These are phyloP conservation scores for Phalaenopsis aphrodite DNA, from an alignment of 106 monocot genomes.

Conservation along the genomic window DNA sequence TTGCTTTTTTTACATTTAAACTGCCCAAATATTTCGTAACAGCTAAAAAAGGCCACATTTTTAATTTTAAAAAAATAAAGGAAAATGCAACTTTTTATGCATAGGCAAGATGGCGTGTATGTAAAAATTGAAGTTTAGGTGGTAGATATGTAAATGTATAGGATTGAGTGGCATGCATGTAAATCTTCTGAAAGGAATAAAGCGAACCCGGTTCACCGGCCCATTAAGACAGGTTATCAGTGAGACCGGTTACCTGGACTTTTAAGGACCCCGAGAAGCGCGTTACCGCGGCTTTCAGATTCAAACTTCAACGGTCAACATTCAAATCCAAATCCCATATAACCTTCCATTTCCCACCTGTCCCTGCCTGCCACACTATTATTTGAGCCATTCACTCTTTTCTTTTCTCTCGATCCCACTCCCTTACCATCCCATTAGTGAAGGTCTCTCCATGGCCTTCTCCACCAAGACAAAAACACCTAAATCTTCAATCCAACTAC, in stretches of 20 bases:
- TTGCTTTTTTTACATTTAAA: too few species aligned
- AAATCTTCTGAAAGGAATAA: too few species aligned
- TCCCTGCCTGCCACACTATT: not conserved
- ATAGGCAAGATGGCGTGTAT: too few species aligned
- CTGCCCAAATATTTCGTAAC: too few species aligned
- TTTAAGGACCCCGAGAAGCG: not conserved
- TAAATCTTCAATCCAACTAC: not conserved
- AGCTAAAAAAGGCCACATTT: too few species aligned
- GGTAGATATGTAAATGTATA: too few species aligned
- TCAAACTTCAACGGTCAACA: slow-evolving; percentile 70
- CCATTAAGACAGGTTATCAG: not conserved
- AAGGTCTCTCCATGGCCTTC: slow-evolving; percentile 13
- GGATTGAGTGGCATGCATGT: too few species aligned
- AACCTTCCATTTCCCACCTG: not conserved
- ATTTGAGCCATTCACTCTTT: not conserved
- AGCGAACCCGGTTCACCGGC: not conserved
- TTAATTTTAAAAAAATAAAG: too few species aligned
- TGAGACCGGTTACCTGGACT: too few species aligned
- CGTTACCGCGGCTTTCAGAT: slow-evolving; percentile 17
- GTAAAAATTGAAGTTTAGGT: too few species aligned
- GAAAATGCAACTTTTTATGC: too few species aligned
- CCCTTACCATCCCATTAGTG: not conserved
- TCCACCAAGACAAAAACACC: not conserved
- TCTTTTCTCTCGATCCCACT: not conserved
- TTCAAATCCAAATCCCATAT: slow-evolving; percentile 16